Evolutionary conservation across 495 filamentous ascomycete species (phyloP).

Genomic region (Trichoderma orchidacearum): DNA sequence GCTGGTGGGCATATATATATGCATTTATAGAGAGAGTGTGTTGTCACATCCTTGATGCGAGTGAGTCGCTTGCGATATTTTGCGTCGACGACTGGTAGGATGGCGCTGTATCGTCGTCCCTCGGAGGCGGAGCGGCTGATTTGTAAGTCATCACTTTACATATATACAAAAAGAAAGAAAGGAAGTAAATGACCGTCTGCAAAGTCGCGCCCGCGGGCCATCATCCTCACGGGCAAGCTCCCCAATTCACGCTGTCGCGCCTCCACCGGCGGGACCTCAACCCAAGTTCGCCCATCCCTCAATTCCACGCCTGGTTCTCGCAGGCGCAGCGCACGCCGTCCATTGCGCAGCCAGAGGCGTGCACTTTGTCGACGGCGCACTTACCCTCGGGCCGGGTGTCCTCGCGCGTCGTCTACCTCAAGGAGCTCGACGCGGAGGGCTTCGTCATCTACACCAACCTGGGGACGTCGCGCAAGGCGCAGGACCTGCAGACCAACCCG

Average conservation of each 20-base stretch:
- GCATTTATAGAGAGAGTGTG: no score
- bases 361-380: constrained; percentile 69
- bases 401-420: constrained; percentile 80
- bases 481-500: constrained; percentile 50
- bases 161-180: neutral
- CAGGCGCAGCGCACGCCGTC: constrained; percentile 41
- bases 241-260: constrained; percentile 77
- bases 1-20: no score
- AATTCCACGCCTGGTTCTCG: constrained; percentile 82
- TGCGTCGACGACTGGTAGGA: neutral
- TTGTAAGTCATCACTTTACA: neutral
- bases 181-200: neutral
- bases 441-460: constrained; percentile 94
- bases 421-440: constrained; percentile 55
- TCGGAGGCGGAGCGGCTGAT: constrained; percentile 1
- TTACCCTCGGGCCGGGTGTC: constrained; percentile 76
- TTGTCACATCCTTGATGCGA: no score
- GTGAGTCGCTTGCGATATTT: neutral
- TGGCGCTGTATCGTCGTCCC: neutral
- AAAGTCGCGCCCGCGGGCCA: neutral
- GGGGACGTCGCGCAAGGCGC: constrained; percentile 58
- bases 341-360: constrained; percentile 62
- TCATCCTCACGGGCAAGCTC: constrained; percentile 56
- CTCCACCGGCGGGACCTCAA: constrained; percentile 53
- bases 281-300: constrained; percentile 46